Conservation (phyloP, 1,284 basidiomycete genomes). For the Xanthoconium separans region DNA sequence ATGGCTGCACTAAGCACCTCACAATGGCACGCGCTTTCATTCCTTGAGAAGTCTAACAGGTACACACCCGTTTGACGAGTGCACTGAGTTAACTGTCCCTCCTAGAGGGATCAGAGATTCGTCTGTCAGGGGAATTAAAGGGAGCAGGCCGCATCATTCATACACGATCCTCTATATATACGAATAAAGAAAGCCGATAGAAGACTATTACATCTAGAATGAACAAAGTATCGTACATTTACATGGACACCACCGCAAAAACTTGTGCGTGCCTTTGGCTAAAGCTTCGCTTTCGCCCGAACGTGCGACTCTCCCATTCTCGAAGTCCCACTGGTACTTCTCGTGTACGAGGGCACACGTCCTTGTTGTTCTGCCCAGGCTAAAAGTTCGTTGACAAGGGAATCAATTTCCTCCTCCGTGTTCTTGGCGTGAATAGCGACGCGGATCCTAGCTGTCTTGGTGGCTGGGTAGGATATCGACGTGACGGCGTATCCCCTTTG, state of each 20-base stretch:
- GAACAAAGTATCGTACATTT: no score
- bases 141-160: no score
- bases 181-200: no score
- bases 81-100: no score
- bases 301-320: neutral
- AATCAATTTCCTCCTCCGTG: conserved; percentile 18
- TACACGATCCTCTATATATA: no score
- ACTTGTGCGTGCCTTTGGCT: neutral
- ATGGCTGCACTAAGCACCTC: no score
- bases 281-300: conserved; percentile 10
- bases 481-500: conserved; percentile 17
- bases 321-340: neutral
- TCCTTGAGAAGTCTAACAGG: no score
- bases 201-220: no score
- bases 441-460: conserved; percentile 15
- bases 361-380: conserved; percentile 9
- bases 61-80: no score
- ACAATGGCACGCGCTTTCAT: no score
- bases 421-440: conserved; percentile 21
- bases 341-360: neutral
- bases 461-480: conserved; percentile 13
- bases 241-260: neutral
- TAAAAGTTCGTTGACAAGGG: conserved; percentile 9
- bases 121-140: no score
- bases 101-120: no score